Percentiles rank a stretch among this genome's conserved stretches.
Evolutionary conservation across 345 rosid genomes (phyloP).

Genomic region (Hevea brasiliensis): DNA sequence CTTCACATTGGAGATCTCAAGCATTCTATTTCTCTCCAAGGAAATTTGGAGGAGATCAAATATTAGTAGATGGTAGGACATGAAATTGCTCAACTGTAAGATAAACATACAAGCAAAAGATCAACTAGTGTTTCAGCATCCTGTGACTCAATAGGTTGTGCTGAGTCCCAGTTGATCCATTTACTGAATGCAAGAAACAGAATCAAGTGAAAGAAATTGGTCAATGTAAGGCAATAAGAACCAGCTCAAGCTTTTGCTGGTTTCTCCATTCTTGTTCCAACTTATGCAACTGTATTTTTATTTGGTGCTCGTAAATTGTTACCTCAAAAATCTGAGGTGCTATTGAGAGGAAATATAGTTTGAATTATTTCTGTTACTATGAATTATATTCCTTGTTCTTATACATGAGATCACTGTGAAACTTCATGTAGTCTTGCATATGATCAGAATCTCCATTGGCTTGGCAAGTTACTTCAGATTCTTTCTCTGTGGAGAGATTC

Average conservation of each 20-base stretch:
- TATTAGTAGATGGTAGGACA: not conserved
- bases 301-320: not conserved
- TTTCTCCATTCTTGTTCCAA: not conserved
- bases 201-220: not conserved
- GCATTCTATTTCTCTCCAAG: conserved; percentile 69
- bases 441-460: too few relatives aligned
- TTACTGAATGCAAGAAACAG: not conserved
- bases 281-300: not conserved
- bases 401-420: too few relatives aligned
- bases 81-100: not conserved
- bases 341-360: not conserved
- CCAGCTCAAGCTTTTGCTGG: not conserved
- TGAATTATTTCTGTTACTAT: not conserved
- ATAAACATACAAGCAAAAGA: not conserved
- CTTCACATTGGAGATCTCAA: conserved; percentile 75
- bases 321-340: not conserved
- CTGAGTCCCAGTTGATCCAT: not conserved
- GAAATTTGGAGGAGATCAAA: conserved; percentile 41
- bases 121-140: not conserved
- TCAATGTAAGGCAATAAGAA: not conserved
- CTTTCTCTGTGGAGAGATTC: too few relatives aligned
- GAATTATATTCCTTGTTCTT: too few relatives aligned
- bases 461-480: too few relatives aligned
- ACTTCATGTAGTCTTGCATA: too few relatives aligned
- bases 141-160: not conserved